Conservation (phyloP, 164 flowering plant genomes). For the Paratinospora sagittata region DNA sequence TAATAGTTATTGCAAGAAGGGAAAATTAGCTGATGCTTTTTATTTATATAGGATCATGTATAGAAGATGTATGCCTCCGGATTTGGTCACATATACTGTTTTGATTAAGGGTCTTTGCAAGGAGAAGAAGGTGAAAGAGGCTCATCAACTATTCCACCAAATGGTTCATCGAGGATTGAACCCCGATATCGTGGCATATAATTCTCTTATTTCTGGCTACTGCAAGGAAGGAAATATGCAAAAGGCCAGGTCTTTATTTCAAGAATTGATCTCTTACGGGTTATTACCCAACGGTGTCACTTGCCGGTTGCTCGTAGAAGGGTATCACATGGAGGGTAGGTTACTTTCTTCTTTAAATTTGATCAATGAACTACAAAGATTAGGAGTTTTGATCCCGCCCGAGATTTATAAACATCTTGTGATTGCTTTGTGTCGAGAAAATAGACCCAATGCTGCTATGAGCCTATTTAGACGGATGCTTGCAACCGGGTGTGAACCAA, state of each 20-base stretch:
- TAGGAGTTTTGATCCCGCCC: slow-evolving; percentile 35
- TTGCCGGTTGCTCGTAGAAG: slow-evolving; percentile 52
- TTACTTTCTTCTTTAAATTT: slow-evolving; percentile 70
- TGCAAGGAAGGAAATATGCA: slow-evolving; percentile 69
- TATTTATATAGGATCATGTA: slow-evolving; percentile 79
- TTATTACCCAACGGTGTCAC: slow-evolving; percentile 60
- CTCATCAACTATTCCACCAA: slow-evolving; percentile 63
- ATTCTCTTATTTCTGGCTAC: slow-evolving; percentile 69
- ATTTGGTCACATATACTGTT: slow-evolving; percentile 70
- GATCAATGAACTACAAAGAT: slow-evolving; percentile 49
- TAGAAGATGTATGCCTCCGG: slow-evolving; percentile 55
- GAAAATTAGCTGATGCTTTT: slow-evolving; percentile 69
- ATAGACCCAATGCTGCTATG: slow-evolving; percentile 69
- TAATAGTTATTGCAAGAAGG: slow-evolving; percentile 56
- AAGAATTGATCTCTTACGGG: slow-evolving; percentile 55
- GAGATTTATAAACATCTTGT: slow-evolving; percentile 44
- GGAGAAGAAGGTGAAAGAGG: slow-evolving; percentile 52
- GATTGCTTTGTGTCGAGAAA: slow-evolving; percentile 45
- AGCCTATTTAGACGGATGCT: slow-evolving; percentile 48
- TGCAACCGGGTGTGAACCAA: slow-evolving; percentile 36
- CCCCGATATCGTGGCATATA: slow-evolving; percentile 62
- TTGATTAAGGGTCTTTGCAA: slow-evolving; percentile 75
- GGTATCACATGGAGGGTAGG: slow-evolving; percentile 43
- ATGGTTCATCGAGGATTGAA: slow-evolving; percentile 61
- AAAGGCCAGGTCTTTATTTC: slow-evolving; percentile 46